Conservation (phyloP, 208 protist genomes). For the Leishmania gerbilli region DNA sequence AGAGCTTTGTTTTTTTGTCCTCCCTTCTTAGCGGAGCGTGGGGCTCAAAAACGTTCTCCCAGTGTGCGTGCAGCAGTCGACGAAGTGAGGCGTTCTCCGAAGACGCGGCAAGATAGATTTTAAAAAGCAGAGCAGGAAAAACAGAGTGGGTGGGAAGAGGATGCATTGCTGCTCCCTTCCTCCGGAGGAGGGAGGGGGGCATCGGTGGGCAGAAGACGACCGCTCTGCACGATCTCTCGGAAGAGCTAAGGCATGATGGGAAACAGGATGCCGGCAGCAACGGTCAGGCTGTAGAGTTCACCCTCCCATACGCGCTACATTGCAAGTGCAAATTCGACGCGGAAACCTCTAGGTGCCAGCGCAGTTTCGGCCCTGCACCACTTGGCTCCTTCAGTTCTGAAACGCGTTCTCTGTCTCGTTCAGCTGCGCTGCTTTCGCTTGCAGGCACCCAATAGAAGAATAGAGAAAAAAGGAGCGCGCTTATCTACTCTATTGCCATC, state of each 20-base stretch:
- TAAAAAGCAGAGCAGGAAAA: background rate
- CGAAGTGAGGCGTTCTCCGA: background rate
- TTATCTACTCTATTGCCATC: background rate
- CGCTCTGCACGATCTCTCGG: background rate
- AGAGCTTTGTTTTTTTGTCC: background rate
- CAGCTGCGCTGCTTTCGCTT: background rate
- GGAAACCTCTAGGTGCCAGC: background rate
- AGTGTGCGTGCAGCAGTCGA: background rate
- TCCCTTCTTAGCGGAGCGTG: background rate
- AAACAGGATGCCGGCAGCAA: background rate
- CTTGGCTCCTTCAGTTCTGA: background rate
- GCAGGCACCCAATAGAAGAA: background rate
- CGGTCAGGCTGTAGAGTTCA: background rate
- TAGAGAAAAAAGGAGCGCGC: background rate
- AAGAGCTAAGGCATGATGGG: background rate
- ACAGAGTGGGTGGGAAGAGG: background rate
- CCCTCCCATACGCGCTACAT: background rate
- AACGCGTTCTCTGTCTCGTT: background rate
- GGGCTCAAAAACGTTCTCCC: background rate
- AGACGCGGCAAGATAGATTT: background rate
- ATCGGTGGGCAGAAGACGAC: background rate
- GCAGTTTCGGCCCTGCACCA: background rate
- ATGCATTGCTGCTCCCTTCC: background rate
- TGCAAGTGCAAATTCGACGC: background rate
- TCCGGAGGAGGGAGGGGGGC: background rate